Evolutionary conservation across 148 eudicot species (phyloP).

Genomic region (Spergularia bocconei): DNA sequence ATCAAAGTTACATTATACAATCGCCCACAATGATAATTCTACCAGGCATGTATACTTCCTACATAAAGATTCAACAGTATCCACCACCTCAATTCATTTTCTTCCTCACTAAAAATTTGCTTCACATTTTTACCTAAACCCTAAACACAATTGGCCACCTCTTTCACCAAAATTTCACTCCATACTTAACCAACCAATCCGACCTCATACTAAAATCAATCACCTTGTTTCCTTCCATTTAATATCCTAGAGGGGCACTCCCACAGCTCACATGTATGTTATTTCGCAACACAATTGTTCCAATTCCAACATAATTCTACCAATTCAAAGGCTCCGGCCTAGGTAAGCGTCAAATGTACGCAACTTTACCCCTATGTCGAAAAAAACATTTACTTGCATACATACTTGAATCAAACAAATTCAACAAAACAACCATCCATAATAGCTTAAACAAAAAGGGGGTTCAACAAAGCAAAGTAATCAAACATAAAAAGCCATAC

Average conservation of each 20-base stretch:
- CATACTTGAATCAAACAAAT: neutral
- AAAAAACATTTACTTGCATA: neutral
- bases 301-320: too few species aligned
- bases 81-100: neutral
- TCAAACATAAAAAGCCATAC: conserved; percentile 20
- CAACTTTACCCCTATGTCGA: too few species aligned
- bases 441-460: neutral
- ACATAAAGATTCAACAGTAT: too few species aligned
- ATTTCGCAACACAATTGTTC: neutral
- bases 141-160: neutral
- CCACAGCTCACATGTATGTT: neutral
- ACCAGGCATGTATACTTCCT: too few species aligned
- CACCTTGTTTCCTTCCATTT: neutral
- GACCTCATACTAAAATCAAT: neutral
- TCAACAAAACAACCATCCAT: neutral
- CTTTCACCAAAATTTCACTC: neutral
- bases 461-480: neutral
- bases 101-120: neutral
- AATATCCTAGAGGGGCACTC: neutral
- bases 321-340: too few species aligned
- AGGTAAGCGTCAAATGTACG: too few species aligned
- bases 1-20: too few species aligned
- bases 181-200: neutral
- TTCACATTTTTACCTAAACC: neutral
- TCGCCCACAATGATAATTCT: too few species aligned